Conservation (phyloP, 345 rosid species). For the Salix purpurea region DNA sequence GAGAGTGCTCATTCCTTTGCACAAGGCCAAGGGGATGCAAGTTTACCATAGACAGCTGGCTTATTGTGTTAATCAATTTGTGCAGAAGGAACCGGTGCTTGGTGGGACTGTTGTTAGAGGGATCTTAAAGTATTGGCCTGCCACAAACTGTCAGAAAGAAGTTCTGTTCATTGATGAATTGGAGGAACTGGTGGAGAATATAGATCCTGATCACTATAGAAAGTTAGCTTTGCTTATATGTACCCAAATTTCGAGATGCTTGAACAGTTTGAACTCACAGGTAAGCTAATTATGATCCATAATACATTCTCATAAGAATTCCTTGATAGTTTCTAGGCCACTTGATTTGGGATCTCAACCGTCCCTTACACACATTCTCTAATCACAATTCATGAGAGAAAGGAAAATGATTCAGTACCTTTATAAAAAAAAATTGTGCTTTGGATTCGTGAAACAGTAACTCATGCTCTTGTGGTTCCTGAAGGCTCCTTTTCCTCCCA, state of each 20-base stretch:
- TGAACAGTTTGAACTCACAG: conserved; percentile 57
- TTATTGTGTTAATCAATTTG: conserved; percentile 52
- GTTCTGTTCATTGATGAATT: conserved; percentile 49
- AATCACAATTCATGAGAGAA: neutral
- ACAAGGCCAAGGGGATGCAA: conserved; percentile 46
- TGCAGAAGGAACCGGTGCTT: conserved; percentile 58
- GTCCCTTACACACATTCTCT: neutral
- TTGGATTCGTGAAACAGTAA: neutral
- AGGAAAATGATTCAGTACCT: neutral
- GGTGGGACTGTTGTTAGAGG: conserved; percentile 47
- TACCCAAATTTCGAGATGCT: conserved; percentile 39
- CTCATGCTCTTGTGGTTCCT: neutral
- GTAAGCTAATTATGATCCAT: conserved; percentile 19
- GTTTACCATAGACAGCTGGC: conserved; percentile 45
- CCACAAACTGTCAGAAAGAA: conserved; percentile 56
- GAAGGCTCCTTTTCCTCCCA: neutral
- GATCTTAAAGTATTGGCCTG: conserved; percentile 58
- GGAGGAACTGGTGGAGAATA: conserved; percentile 51
- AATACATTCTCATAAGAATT: neutral
- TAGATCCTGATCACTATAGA: conserved; percentile 57
- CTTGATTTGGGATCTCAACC: neutral
- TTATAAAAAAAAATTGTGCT: neutral
- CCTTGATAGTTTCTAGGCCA: neutral
- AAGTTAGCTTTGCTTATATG: conserved; percentile 50
- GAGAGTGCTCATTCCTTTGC: conserved; percentile 59